A percentile compares a stretch with the other conserved stretches of the same genome.
Evolutionary conservation across 177 flowering plant genomes (phyloP).

Genomic region (Vitis hybrid): DNA sequence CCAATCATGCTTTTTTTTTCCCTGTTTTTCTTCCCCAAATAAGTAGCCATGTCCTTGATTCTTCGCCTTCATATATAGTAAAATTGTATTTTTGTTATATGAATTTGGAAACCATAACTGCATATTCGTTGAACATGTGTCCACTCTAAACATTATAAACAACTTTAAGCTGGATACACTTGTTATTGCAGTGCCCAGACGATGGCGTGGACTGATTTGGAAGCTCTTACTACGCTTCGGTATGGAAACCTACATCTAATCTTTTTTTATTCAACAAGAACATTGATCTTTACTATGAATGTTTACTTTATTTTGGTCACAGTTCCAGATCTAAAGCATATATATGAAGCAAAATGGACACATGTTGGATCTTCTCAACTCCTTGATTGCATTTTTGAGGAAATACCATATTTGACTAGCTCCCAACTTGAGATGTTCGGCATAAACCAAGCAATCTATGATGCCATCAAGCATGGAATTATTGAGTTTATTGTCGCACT

Average conservation of each 20-base stretch:
- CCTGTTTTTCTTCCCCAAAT: too few relatives aligned
- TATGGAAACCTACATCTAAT: not conserved
- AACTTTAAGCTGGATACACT: not conserved
- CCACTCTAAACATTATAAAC: too few relatives aligned
- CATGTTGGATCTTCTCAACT: slow-evolving; percentile 22
- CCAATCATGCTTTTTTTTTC: too few relatives aligned
- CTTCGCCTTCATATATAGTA: too few relatives aligned
- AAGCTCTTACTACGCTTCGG: not conserved
- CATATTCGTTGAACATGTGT: too few relatives aligned
- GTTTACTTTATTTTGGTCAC: not conserved
- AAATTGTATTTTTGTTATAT: too few relatives aligned
- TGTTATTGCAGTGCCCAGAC: not conserved
- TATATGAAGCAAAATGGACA: slow-evolving; percentile 19
- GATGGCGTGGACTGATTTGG: not conserved
- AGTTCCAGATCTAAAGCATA: slow-evolving; percentile 21
- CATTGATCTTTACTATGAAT: too few relatives aligned
- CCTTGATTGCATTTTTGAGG: slow-evolving; percentile 17
- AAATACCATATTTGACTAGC: slow-evolving; percentile 9
- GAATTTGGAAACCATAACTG: too few relatives aligned
- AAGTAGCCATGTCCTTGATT: too few relatives aligned
- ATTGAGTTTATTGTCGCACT: slow-evolving; percentile 24
- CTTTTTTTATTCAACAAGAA: not conserved
- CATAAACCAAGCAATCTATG: slow-evolving; percentile 13
- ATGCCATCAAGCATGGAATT: slow-evolving; percentile 31
- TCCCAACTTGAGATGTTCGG: slow-evolving; percentile 10